phyloP scores from a whole-genome alignment of 2,329 filamentous ascomycete genomes.

The Tympanopsis confertula region DNA sequence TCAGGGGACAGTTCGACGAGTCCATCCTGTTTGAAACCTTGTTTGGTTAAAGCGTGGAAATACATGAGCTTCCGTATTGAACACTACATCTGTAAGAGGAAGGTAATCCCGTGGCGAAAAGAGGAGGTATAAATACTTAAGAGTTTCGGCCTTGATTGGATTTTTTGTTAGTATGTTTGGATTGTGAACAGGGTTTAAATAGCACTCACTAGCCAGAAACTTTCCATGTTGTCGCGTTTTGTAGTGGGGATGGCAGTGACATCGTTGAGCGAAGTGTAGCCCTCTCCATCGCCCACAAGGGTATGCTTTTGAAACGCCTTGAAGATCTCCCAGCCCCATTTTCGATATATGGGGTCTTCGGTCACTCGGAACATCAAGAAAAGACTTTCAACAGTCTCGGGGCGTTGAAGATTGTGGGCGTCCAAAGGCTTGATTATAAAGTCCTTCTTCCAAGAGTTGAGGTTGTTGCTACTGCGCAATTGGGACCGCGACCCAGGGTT shows the following conservation, averaged over 20 bases:
- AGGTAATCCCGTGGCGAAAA: neutral
- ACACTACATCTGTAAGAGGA: neutral
- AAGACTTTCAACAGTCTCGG: conserved; percentile 64
- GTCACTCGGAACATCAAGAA: conserved; percentile 75
- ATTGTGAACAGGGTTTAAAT: too few relatives aligned
- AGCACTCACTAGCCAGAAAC: conserved; percentile 57
- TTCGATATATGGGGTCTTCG: conserved; percentile 55
- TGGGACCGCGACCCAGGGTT: conserved; percentile 17
- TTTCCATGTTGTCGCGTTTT: conserved; percentile 63
- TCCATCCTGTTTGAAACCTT: too few relatives aligned
- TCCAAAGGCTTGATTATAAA: conserved; percentile 53
- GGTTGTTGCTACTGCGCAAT: conserved; percentile 12
- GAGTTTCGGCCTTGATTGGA: neutral
- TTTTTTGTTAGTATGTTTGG: too few relatives aligned
- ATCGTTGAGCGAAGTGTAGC: conserved; percentile 53
- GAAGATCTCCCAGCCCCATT: conserved; percentile 74
- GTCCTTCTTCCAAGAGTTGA: conserved; percentile 44
- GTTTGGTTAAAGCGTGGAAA: neutral
- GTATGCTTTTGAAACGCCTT: conserved; percentile 57
- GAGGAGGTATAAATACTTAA: neutral
- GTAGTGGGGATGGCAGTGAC: conserved; percentile 40
- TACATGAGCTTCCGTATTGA: neutral
- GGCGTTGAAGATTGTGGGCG: conserved; percentile 60
- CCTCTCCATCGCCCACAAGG: conserved; percentile 10
- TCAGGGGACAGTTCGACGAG: too few relatives aligned